Evolutionary conservation across 177 flowering plant genomes (phyloP), one percentile per base, ranked within the genome.

Genomic region (Vitis hybrid): DNA sequence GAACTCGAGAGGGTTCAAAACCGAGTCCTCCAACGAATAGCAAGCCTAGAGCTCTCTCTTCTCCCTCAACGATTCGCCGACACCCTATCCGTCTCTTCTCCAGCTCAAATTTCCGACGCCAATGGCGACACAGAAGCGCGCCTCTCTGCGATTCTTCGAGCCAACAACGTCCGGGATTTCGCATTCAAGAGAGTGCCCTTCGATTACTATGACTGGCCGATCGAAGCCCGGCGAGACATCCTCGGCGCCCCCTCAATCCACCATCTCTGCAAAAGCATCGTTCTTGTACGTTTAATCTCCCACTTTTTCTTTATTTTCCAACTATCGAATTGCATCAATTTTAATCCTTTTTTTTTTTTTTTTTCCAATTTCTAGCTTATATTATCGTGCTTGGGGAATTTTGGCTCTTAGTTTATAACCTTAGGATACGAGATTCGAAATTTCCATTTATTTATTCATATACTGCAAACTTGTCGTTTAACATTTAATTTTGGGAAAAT

Each of bases 251-350:
- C 89, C 27, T 90, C 97, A 2, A 63, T 93, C 51, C 69, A 92
- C 65, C 99, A 96, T 77, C 92, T 96, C 73, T 96, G 99, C 89
- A 93, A 96, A 78, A 91, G 91, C 90, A 93, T 93, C 71, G 98
- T 93, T 35, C 65, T 93, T 84, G 97, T 91, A 76, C 24, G 11
- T 68, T 15, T 61, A 9, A 20, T 64, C 24, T 70, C 54, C 3
- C 4, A 51, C 3, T 64, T 53, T 12, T 20, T 2, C 56, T 50
- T 20, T 18, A 3, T 64, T 12, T 3, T 41, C 24, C 9, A 4
- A 21, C 12, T 2, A 12, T 64, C 21, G 18, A 10, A 21, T 64
- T 8, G 41, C 41, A 35, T 35, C 41, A 35, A 35, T 35, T 35
- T 6, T 35, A 35, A 6, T 35, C 21, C 21, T 20, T 20, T 20